phyloP scores from a whole-genome alignment of 106 monocot genomes.

The Xerophyta viscosa region DNA sequence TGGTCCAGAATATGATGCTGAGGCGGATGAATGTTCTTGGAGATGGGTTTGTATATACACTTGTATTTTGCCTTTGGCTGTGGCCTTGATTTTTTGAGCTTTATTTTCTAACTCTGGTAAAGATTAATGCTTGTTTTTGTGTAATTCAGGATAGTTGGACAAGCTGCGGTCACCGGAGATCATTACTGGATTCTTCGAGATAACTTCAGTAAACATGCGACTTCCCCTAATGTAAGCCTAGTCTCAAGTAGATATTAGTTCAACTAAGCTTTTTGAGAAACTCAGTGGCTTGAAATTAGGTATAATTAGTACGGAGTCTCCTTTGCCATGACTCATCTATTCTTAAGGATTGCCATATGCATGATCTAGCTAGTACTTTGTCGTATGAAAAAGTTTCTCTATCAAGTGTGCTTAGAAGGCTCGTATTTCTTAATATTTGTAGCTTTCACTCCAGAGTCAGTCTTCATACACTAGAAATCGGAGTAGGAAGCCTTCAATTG shows the following conservation, averaged over 20 bases:
- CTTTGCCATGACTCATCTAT: too few relatives aligned
- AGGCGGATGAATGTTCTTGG: slow-evolving; percentile 53
- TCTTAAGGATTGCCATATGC: too few relatives aligned
- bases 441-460: too few relatives aligned
- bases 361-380: too few relatives aligned
- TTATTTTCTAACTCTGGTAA: background rate
- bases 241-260: background rate
- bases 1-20: slow-evolving; percentile 51
- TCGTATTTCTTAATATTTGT: too few relatives aligned
- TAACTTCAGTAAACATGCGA: slow-evolving; percentile 8
- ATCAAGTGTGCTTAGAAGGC: too few relatives aligned
- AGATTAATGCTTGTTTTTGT: background rate
- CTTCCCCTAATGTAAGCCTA: slow-evolving; percentile 18
- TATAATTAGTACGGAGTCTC: too few relatives aligned
- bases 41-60: slow-evolving; percentile 34
- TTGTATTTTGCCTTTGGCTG: background rate
- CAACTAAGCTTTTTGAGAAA: background rate
- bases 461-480: too few relatives aligned
- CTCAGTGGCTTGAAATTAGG: too few relatives aligned
- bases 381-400: too few relatives aligned
- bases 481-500: too few relatives aligned
- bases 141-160: slow-evolving; percentile 50
- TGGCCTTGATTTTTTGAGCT: background rate
- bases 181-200: slow-evolving; percentile 54
- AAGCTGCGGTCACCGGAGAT: slow-evolving; percentile 43